Evolutionary conservation across 2,329 filamentous ascomycete genomes (phyloP).

Genomic region (Neonectria magnoliae): DNA sequence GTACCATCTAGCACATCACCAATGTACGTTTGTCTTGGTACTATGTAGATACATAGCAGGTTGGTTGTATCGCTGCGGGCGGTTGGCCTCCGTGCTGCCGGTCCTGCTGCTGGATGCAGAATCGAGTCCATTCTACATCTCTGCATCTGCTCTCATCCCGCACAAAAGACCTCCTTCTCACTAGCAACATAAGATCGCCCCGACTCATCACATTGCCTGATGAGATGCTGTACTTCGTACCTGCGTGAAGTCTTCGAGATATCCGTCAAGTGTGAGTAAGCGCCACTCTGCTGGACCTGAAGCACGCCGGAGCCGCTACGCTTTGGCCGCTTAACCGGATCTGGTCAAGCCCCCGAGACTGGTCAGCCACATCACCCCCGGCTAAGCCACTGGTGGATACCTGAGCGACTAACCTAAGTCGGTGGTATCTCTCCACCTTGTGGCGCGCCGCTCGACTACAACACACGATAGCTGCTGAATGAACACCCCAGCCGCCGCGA

Average conservation of each 20-base stretch:
- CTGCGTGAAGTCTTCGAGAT: slow-evolving; percentile 21
- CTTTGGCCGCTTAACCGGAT: not conserved
- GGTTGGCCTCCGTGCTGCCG: slow-evolving; percentile 25
- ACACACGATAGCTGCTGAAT: not conserved
- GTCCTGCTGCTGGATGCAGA: not conserved
- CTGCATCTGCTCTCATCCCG: not conserved
- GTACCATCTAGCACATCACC: slow-evolving; percentile 28
- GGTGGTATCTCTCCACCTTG: not conserved
- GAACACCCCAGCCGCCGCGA: slow-evolving; percentile 22
- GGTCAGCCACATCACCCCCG: slow-evolving; percentile 19
- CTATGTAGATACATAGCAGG: too few species aligned
- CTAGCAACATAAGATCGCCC: slow-evolving; percentile 18
- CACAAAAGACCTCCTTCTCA: not conserved
- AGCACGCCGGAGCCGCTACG: slow-evolving; percentile 11
- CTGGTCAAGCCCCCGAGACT: slow-evolving; percentile 4
- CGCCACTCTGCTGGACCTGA: slow-evolving; percentile 28
- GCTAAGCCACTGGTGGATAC: slow-evolving; percentile 23
- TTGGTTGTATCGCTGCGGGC: slow-evolving; percentile 19
- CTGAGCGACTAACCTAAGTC: too few species aligned
- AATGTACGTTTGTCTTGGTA: slow-evolving; percentile 18
- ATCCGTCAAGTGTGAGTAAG: slow-evolving; percentile 20
- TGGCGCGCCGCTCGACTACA: slow-evolving; percentile 10
- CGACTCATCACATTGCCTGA: slow-evolving; percentile 23
- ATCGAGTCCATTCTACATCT: not conserved
- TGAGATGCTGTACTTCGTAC: slow-evolving; percentile 18